Conservation (phyloP, 108 stramenopile species). For the Pseudonitzschia pungens region DNA sequence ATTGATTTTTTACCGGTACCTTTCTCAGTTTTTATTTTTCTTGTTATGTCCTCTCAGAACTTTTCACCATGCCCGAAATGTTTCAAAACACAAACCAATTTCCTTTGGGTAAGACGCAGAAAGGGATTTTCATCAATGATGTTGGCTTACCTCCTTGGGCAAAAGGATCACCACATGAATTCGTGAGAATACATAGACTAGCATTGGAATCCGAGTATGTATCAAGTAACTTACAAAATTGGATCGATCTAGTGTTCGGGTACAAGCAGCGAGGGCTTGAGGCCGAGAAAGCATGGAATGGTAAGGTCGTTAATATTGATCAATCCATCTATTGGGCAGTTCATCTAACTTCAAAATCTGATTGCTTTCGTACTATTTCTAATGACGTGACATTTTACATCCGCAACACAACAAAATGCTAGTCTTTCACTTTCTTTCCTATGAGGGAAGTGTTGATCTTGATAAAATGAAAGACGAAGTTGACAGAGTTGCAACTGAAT, state of each 20-base stretch:
- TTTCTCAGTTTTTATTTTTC: background rate
- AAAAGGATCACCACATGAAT: conserved; percentile 85
- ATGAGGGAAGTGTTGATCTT: conserved; percentile 97
- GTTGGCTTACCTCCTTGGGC: conserved; percentile 98
- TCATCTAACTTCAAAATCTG: background rate
- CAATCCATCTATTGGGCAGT: background rate
- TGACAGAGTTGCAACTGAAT: conserved; percentile 81
- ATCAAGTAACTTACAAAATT: conserved; percentile 88
- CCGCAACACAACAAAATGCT: background rate
- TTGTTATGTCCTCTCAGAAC: conserved; percentile 59
- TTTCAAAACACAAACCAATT: conserved; percentile 88
- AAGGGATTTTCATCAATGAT: conserved; percentile 87
- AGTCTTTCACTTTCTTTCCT: conserved; percentile 95
- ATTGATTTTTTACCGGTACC: conserved; percentile 27
- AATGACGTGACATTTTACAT: background rate
- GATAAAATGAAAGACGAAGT: conserved; percentile 89
- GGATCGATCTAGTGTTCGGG: conserved; percentile 98
- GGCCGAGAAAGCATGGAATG: conserved; percentile 49
- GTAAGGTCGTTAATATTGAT: background rate
- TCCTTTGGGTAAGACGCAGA: conserved; percentile 93
- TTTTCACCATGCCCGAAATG: conserved; percentile 89
- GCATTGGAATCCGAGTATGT: conserved; percentile 88
- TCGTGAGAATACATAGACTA: conserved; percentile 82
- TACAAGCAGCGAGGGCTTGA: conserved; percentile 93
- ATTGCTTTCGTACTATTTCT: background rate